A percentile compares a stretch with the other conserved stretches of the same genome.
Evolutionary conservation across 139 green algal genomes (phyloP).

Genomic region (Volvox africanus): DNA sequence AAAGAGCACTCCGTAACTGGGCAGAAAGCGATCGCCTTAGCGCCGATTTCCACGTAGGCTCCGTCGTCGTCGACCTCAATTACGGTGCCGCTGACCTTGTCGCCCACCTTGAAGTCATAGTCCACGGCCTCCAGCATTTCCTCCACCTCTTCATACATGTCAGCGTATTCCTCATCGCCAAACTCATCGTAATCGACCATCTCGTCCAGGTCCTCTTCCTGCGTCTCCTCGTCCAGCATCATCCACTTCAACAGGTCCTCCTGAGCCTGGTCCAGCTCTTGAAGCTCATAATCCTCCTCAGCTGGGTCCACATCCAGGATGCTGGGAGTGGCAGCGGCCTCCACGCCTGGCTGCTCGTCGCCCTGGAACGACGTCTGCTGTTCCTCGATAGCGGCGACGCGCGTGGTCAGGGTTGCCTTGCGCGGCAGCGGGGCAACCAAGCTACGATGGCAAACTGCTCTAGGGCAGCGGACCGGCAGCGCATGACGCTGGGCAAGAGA

Average conservation of each 20-base stretch:
- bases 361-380: slow-evolving; percentile 53
- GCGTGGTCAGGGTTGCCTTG: slow-evolving; percentile 14
- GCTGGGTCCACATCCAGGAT: slow-evolving; percentile 38
- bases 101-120: slow-evolving; percentile 71
- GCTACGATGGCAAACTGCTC: background rate
- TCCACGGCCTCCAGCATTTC: slow-evolving; percentile 67
- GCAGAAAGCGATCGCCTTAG: slow-evolving; percentile 91
- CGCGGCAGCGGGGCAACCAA: slow-evolving; percentile 24
- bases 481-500: slow-evolving; percentile 7
- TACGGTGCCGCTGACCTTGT: slow-evolving; percentile 81
- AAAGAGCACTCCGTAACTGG: slow-evolving; percentile 85
- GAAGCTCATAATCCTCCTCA: slow-evolving; percentile 53
- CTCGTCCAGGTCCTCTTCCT: slow-evolving; percentile 69
- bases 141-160: slow-evolving; percentile 69
- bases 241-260: slow-evolving; percentile 72
- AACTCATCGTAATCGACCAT: slow-evolving; percentile 72
- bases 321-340: background rate
- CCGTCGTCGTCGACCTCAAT: slow-evolving; percentile 88
- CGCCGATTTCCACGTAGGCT: slow-evolving; percentile 94
- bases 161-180: slow-evolving; percentile 58
- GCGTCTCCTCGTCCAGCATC: slow-evolving; percentile 55
- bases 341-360: slow-evolving; percentile 44
- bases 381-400: slow-evolving; percentile 63
- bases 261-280: slow-evolving; percentile 68
- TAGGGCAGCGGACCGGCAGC: background rate